A percentile compares a stretch with the other conserved stretches of the same genome.
phyloP scores from a whole-genome alignment of 805 yeast genomes.

The Candida takata region DNA sequence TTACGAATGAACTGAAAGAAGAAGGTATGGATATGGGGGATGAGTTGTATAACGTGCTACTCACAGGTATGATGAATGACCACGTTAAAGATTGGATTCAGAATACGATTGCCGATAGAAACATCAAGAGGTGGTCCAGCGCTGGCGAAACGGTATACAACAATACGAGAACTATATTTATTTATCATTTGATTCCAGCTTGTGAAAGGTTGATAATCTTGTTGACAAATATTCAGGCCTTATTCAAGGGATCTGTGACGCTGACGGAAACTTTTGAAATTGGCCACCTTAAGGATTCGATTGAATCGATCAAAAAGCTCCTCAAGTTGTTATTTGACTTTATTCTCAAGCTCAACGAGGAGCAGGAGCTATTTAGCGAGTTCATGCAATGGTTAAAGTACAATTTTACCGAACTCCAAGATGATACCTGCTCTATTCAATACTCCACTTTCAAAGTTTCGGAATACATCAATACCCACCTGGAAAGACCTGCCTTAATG shows the following conservation, averaged over 20 bases:
- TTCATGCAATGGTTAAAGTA: constrained; percentile 37
- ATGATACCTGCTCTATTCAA: constrained; percentile 16
- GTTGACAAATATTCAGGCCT: constrained; percentile 35
- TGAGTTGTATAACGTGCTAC: constrained; percentile 39
- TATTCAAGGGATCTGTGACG: constrained; percentile 26
- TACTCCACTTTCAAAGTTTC: constrained; percentile 22
- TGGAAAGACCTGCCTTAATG: constrained; percentile 18
- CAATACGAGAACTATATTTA: constrained; percentile 37
- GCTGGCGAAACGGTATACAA: constrained; percentile 47
- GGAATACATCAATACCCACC: constrained; percentile 20
- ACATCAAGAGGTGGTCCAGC: constrained; percentile 47
- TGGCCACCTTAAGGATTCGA: constrained; percentile 7
- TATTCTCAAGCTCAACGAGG: constrained; percentile 37
- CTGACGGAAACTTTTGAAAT: constrained; percentile 4
- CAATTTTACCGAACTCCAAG: constrained; percentile 23
- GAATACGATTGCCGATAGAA: constrained; percentile 62
- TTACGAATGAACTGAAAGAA: constrained; percentile 28
- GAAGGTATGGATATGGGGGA: constrained; percentile 27
- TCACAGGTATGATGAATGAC: constrained; percentile 48
- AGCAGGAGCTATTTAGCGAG: constrained; percentile 37
- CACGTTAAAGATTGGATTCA: constrained; percentile 51
- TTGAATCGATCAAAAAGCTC: constrained; percentile 15
- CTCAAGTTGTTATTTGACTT: constrained; percentile 28
- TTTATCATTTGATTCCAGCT: constrained; percentile 46
- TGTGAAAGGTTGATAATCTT: constrained; percentile 47